A percentile compares a stretch with the other conserved stretches of the same genome.
These are phyloP conservation scores for Mollisiaceae sp. DNA, from an alignment of 2,329 filamentous ascomycete species.

Conservation along the genomic window DNA sequence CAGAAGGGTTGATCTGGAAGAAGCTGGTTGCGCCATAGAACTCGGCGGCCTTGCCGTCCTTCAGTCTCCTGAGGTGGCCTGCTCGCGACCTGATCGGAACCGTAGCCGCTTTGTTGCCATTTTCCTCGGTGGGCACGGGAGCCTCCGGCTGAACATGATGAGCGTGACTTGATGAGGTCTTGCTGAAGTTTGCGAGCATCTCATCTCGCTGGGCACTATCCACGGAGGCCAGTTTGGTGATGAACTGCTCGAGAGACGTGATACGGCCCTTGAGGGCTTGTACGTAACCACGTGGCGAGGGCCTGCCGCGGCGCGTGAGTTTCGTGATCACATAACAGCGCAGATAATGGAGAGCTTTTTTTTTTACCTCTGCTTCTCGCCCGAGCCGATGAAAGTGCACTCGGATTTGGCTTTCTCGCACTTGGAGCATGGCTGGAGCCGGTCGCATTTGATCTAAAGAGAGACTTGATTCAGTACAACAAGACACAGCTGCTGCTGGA, in stretches of 20 bases:
- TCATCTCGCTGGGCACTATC: constrained; percentile 47
- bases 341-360: not conserved
- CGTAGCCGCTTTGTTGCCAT: constrained; percentile 1
- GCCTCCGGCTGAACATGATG: constrained; percentile 11
- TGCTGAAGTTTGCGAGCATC: constrained; percentile 48
- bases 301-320: constrained; percentile 40
- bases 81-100: constrained; percentile 42
- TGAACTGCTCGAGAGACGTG: constrained; percentile 51
- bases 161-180: constrained; percentile 25
- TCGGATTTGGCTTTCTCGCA: constrained; percentile 51
- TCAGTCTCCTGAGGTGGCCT: constrained; percentile 47
- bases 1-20: constrained; percentile 45
- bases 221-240: constrained; percentile 50
- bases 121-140: constrained; percentile 22
- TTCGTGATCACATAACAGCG: not conserved
- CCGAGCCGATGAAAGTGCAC: constrained; percentile 48
- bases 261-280: constrained; percentile 54
- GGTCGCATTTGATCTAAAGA: constrained; percentile 56
- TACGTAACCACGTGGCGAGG: constrained; percentile 52
- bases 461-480: constrained; percentile 5
- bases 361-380: constrained; percentile 50
- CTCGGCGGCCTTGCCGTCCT: constrained; percentile 48
- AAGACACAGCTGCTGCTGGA: constrained; percentile 8
- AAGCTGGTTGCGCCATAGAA: constrained; percentile 56
- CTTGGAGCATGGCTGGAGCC: constrained; percentile 54